These are phyloP conservation scores for Beauveria sp. DNA, from an alignment of 2,329 filamentous ascomycete species.

Conservation along the genomic window DNA sequence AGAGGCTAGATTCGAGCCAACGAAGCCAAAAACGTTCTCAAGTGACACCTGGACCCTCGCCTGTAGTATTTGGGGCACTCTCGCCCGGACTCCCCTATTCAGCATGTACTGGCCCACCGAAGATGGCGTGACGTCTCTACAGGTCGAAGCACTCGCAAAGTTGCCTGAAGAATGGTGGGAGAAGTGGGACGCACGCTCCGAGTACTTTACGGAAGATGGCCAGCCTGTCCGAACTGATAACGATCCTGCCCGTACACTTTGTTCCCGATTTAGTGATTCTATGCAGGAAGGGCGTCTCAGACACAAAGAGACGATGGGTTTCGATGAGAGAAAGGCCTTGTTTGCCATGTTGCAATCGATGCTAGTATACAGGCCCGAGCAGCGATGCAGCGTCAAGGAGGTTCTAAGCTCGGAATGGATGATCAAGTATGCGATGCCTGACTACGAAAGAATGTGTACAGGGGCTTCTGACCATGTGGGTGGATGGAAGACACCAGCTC, in stretches of 20 bases:
- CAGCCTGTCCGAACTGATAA: background rate
- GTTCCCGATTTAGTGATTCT: conserved; percentile 21
- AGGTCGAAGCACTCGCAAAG: conserved; percentile 17
- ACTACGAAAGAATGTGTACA: conserved; percentile 13
- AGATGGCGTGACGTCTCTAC: conserved; percentile 17
- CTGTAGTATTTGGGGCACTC: conserved; percentile 17
- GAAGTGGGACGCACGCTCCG: conserved; percentile 5
- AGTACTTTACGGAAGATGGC: background rate
- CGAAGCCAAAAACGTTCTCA: background rate
- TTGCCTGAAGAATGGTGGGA: conserved; percentile 11
- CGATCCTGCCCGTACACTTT: conserved; percentile 1
- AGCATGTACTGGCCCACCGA: conserved; percentile 12
- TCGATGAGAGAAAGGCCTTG: conserved; percentile 16
- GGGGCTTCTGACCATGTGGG: no score
- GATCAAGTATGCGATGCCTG: conserved; percentile 21
- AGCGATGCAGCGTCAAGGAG: conserved; percentile 21
- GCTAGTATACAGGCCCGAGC: conserved; percentile 22
- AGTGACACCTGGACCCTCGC: conserved; percentile 18
- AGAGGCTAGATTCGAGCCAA: conserved; percentile 3
- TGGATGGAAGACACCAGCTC: no score
- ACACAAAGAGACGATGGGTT: conserved; percentile 13
- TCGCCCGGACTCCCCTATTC: conserved; percentile 18
- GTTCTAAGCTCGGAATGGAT: conserved; percentile 27
- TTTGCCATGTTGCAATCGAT: conserved; percentile 24
- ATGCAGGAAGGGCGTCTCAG: conserved; percentile 17